A percentile compares a stretch with the other conserved stretches of the same genome.
Evolutionary conservation across 1,284 basidiomycete genomes (phyloP).

Genomic region (Retiboletus flavoniger): DNA sequence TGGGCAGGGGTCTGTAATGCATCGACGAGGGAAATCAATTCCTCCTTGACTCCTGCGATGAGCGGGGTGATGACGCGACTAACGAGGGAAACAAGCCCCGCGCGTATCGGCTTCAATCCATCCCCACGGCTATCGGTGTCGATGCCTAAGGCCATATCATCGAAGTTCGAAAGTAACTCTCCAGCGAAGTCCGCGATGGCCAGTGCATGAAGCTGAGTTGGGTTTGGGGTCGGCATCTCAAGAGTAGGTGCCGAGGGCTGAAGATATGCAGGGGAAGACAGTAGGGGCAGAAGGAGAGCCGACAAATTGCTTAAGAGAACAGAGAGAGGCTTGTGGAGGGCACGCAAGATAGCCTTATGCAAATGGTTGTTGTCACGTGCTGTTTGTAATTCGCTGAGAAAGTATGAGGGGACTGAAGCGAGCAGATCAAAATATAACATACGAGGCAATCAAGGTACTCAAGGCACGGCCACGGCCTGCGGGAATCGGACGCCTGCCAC

Average conservation of each 20-base stretch:
- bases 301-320: slow-evolving; percentile 71
- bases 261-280: slow-evolving; percentile 63
- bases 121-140: slow-evolving; percentile 63
- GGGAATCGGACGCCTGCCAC: slow-evolving; percentile 68
- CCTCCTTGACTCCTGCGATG: slow-evolving; percentile 57
- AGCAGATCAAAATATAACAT: slow-evolving; percentile 32
- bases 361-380: slow-evolving; percentile 62
- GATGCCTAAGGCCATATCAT: slow-evolving; percentile 58
- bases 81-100: slow-evolving; percentile 65
- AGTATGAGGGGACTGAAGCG: slow-evolving; percentile 7
- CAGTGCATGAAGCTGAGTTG: slow-evolving; percentile 70
- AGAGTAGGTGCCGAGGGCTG: slow-evolving; percentile 49
- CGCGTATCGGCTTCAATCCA: slow-evolving; percentile 61
- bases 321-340: slow-evolving; percentile 71
- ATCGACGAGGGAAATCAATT: slow-evolving; percentile 59
- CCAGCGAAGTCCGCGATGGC: slow-evolving; percentile 65
- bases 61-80: slow-evolving; percentile 65
- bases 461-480: slow-evolving; percentile 63
- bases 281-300: slow-evolving; percentile 58
- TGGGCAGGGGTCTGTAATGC: slow-evolving; percentile 51
- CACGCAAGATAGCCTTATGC: slow-evolving; percentile 66
- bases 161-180: slow-evolving; percentile 68
- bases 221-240: slow-evolving; percentile 53
- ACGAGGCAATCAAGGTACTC: slow-evolving; percentile 68
- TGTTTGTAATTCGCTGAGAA: slow-evolving; percentile 64